Evolutionary conservation across 2,329 filamentous ascomycete species (phyloP).

Genomic region (Paecilomyces fulvus): DNA sequence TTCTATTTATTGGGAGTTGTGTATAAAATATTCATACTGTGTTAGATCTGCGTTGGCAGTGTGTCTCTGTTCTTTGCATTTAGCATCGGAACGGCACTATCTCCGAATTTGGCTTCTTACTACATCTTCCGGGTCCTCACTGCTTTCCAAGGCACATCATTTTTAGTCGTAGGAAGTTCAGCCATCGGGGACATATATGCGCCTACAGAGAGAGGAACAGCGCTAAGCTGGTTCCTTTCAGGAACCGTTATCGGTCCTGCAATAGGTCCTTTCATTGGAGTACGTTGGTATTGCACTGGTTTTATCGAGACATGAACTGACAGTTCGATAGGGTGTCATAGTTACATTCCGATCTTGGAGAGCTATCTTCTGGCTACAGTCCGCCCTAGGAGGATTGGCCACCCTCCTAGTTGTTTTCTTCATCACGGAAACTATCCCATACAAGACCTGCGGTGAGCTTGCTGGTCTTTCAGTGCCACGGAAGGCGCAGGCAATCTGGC

Average conservation of each 20-base stretch:
- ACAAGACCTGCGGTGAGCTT: conserved; percentile 55
- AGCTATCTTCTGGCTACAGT: conserved; percentile 70
- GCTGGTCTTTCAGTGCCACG: conserved; percentile 42
- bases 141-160: conserved; percentile 66
- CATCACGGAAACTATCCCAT: conserved; percentile 65
- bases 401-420: conserved; percentile 55
- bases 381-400: conserved; percentile 55
- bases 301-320: conserved; percentile 21
- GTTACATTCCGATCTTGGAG: conserved; percentile 67
- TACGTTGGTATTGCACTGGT: conserved; percentile 10
- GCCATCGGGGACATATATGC: conserved; percentile 61
- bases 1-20: background rate
- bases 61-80: conserved; percentile 58
- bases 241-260: conserved; percentile 65
- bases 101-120: conserved; percentile 62
- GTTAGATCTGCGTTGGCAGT: conserved; percentile 50
- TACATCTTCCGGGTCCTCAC: conserved; percentile 67
- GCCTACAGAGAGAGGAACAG: conserved; percentile 61
- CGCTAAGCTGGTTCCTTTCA: conserved; percentile 63
- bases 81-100: conserved; percentile 63
- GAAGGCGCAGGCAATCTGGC: conserved; percentile 48
- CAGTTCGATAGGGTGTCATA: conserved; percentile 58
- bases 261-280: conserved; percentile 43
- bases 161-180: conserved; percentile 62
- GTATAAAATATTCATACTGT: background rate